Conservation (phyloP, 306 rosid species). For the cucumber (Cucumis sativus) region Cucumber_9930_V3 NC_026655.2:6978501-6979000, state of each 20-base stretch:
- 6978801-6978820: too few relatives aligned
- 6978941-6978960: too few relatives aligned
- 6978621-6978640: not conserved
- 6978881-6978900: too few relatives aligned
- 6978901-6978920: too few relatives aligned
- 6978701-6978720: not conserved
- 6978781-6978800: not conserved
- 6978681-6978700: not conserved
- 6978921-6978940: too few relatives aligned
- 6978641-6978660: not conserved
- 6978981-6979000: too few relatives aligned
- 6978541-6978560: constrained; percentile 8
- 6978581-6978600: not conserved
- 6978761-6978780: not conserved
- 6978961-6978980: too few relatives aligned
- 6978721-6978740: not conserved
- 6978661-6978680: not conserved
- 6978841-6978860: too few relatives aligned
- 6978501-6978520: not conserved
- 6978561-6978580: not conserved
- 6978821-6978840: too few relatives aligned
- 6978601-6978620: not conserved
- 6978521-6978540: not conserved
- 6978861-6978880: too few relatives aligned
- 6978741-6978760: not conserved